Evolutionary conservation across 768 basidiomycete genomes (phyloP).

Genomic region (Gautieria morchelliformis): DNA sequence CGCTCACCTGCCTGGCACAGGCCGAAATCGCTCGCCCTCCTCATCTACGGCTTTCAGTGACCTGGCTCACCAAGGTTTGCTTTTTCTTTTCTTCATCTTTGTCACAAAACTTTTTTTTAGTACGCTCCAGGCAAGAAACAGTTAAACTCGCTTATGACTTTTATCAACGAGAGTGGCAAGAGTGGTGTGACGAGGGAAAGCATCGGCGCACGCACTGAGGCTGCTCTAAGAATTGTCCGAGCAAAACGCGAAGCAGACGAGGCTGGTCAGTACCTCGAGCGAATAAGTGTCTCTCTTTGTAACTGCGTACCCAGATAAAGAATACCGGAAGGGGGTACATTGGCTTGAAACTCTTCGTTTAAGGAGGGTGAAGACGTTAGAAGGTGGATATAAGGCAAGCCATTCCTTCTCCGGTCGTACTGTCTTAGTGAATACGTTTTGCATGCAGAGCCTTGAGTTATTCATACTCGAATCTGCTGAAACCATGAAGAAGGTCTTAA

Average conservation of each 20-base stretch:
- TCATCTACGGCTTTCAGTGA: slow-evolving; percentile 78
- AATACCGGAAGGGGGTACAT: slow-evolving; percentile 83
- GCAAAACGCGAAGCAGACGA: slow-evolving; percentile 88
- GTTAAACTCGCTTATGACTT: slow-evolving; percentile 75
- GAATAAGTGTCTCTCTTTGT: neutral
- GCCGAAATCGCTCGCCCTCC: slow-evolving; percentile 68
- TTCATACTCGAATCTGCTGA: slow-evolving; percentile 68
- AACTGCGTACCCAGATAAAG: slow-evolving; percentile 49
- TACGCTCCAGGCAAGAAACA: slow-evolving; percentile 64
- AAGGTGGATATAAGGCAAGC: slow-evolving; percentile 69
- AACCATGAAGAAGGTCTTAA: slow-evolving; percentile 52
- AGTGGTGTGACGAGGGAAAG: slow-evolving; percentile 55
- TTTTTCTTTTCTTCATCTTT: neutral
- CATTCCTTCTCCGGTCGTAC: neutral
- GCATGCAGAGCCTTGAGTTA: slow-evolving; percentile 67
- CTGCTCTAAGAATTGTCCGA: slow-evolving; percentile 65
- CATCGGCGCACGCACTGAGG: slow-evolving; percentile 44
- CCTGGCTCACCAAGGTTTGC: slow-evolving; percentile 70
- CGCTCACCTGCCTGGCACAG: slow-evolving; percentile 35
- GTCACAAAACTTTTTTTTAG: neutral
- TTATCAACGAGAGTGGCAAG: slow-evolving; percentile 50
- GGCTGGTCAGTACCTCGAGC: slow-evolving; percentile 45
- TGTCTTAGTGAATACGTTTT: neutral
- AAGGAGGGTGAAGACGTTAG: slow-evolving; percentile 70
- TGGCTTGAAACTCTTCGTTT: slow-evolving; percentile 88